Percentiles rank a stretch among this genome's conserved stretches.
These are phyloP conservation scores for Phytophthora sp. DNA, from an alignment of 352 stramenopile species.

Conservation along the genomic window DNA sequence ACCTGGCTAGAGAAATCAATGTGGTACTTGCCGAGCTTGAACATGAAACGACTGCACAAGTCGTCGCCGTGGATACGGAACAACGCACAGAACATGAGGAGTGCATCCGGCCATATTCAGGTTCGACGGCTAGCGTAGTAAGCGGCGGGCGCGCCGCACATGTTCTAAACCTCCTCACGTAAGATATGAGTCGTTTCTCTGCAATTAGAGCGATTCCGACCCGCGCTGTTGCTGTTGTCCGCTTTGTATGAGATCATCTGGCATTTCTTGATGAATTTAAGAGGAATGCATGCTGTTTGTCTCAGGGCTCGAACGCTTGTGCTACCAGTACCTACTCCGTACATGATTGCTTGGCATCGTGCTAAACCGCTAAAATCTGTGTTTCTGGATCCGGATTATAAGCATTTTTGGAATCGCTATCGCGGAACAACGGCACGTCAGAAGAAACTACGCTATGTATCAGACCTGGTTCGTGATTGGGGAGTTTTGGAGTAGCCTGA, in stretches of 20 bases:
- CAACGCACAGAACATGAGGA: slow-evolving; percentile 1
- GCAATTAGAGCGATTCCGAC: background rate
- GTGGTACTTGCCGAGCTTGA: too few species aligned
- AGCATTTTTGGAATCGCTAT: background rate
- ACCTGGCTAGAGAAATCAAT: too few species aligned
- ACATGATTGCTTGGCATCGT: background rate
- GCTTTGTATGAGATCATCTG: background rate
- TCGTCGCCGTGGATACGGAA: background rate
- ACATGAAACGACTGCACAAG: too few species aligned
- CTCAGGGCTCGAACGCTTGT: background rate
- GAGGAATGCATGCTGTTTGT: background rate
- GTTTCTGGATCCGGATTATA: background rate
- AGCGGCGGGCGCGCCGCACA: background rate
- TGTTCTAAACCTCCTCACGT: background rate
- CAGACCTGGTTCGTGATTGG: background rate
- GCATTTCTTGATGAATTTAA: background rate
- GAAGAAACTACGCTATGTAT: background rate
- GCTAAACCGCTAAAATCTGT: background rate
- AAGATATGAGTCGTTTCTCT: background rate
- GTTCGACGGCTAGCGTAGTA: too few species aligned
- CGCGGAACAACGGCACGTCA: background rate
- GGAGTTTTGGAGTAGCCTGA: background rate
- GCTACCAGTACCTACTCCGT: background rate
- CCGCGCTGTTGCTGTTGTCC: background rate
- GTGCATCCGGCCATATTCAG: background rate